Percentiles rank a stretch among this genome's conserved stretches.
phyloP scores from a whole-genome alignment of 164 flowering plant genomes.

The Cinnamomum chago region DNA sequence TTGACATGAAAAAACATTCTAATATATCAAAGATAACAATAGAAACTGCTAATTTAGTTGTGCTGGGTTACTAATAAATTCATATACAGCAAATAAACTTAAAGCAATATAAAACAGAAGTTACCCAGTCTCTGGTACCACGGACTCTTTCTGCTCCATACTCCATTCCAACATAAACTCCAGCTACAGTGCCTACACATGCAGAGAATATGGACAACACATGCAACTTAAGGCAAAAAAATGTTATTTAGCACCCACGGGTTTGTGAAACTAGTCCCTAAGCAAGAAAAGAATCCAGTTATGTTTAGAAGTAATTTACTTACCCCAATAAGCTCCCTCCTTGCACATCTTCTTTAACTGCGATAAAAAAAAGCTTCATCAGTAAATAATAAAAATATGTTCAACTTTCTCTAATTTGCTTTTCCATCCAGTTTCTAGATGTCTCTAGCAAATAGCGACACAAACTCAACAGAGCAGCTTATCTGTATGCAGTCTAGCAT shows the following conservation, averaged over 20 bases:
- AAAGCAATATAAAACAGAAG: constrained; percentile 3
- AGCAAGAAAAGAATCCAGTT: neutral
- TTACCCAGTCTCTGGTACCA: constrained; percentile 89
- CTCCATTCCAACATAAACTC: constrained; percentile 84
- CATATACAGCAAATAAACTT: neutral
- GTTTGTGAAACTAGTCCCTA: neutral
- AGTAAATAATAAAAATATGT: constrained; percentile 10
- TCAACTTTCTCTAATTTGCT: neutral
- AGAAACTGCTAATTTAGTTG: no score
- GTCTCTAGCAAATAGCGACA: neutral
- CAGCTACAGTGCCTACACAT: constrained; percentile 69
- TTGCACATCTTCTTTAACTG: constrained; percentile 87
- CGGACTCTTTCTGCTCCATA: constrained; percentile 71
- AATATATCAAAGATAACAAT: no score
- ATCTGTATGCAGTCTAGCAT: neutral
- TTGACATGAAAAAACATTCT: no score
- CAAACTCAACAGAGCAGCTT: neutral
- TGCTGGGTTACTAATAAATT: no score
- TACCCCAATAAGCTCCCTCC: constrained; percentile 95
- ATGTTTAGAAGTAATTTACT: constrained; percentile 14
- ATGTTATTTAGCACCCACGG: neutral
- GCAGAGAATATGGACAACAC: neutral
- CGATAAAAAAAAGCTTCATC: constrained; percentile 15
- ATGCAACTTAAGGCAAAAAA: neutral
- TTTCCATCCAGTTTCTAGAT: neutral